A percentile compares a stretch with the other conserved stretches of the same genome.
These are phyloP conservation scores for Botrytis cinerea DNA, from an alignment of 2,329 filamentous ascomycete genomes.

Conservation along the genomic window DNA sequence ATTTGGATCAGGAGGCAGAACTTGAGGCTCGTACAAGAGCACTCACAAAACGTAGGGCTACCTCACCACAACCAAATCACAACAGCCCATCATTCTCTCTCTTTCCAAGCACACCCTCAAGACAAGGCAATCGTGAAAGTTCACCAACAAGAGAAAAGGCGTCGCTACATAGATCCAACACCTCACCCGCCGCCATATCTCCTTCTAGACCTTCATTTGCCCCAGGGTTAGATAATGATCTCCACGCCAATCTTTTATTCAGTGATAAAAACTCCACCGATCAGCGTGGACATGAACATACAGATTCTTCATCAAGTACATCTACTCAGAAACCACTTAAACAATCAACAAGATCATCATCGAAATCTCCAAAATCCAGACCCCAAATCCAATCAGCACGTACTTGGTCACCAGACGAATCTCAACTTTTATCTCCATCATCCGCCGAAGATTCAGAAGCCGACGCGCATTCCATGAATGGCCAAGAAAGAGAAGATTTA, in stretches of 20 bases:
- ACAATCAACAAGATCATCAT: conserved; percentile 5
- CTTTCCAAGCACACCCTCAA: conserved; percentile 39
- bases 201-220: conserved; percentile 45
- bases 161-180: conserved; percentile 52
- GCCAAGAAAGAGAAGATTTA: not conserved
- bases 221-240: conserved; percentile 30
- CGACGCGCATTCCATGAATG: conserved; percentile 15
- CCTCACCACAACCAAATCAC: conserved; percentile 49
- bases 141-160: conserved; percentile 21
- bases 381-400: conserved; percentile 20
- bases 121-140: conserved; percentile 26
- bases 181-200: conserved; percentile 54
- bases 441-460: conserved; percentile 26
- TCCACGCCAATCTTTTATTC: conserved; percentile 31
- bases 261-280: not conserved
- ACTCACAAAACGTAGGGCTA: conserved; percentile 47
- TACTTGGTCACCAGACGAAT: conserved; percentile 33
- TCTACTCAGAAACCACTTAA: conserved; percentile 10
- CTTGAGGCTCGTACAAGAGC: conserved; percentile 33
- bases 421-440: conserved; percentile 32
- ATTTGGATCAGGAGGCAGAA: conserved; percentile 44
- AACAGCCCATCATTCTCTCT: conserved; percentile 51
- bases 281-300: not conserved
- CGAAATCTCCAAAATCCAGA: conserved; percentile 11
- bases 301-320: conserved; percentile 14